These are phyloP conservation scores for Solanum verrucosum DNA, from an alignment of 257 asterid species.

Conservation along the genomic window DNA sequence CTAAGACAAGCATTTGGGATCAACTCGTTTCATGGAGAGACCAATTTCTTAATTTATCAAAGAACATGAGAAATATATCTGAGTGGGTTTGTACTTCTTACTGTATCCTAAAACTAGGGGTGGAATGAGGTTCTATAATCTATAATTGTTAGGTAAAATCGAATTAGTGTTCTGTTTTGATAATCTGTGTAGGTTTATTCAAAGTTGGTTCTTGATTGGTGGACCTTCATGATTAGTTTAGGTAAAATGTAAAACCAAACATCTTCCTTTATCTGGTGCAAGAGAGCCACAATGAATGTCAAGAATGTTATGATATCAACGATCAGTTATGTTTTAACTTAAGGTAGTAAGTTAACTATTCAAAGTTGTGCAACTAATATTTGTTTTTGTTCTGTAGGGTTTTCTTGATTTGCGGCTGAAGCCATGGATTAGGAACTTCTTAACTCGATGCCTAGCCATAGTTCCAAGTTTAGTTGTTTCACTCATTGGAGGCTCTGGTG, in stretches of 20 bases:
- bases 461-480: conserved; percentile 87
- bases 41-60: neutral
- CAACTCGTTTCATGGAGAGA: neutral
- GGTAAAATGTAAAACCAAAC: neutral
- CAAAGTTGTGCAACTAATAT: neutral
- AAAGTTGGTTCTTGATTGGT: neutral
- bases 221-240: neutral
- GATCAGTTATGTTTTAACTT: neutral
- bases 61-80: neutral
- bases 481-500: conserved; percentile 70
- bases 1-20: neutral
- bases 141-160: neutral
- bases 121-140: neutral
- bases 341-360: neutral
- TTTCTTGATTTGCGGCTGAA: conserved; percentile 83
- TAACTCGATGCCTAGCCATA: conserved; percentile 86
- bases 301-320: neutral
- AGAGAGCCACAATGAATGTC: neutral
- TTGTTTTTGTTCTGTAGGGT: conserved; percentile 39
- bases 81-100: neutral
- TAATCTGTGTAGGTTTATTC: neutral
- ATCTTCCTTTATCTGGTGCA: neutral
- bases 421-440: conserved; percentile 83
- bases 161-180: neutral
- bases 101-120: neutral